Evolutionary conservation across 176 grass and related monocot species (phyloP).

Genomic region (Oryza nivara): DNA sequence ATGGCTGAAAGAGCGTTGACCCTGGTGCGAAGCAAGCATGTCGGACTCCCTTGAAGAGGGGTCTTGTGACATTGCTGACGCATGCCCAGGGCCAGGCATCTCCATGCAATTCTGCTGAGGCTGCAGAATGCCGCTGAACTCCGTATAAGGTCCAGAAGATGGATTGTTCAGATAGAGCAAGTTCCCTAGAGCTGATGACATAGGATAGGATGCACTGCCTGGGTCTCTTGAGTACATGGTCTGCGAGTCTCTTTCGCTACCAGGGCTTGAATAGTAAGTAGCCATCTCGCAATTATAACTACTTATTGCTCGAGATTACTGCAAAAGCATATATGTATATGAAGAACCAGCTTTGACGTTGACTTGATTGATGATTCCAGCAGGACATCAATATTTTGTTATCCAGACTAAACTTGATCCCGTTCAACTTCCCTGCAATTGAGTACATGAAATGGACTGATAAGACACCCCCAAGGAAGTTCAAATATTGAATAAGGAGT

Average conservation of each 20-base stretch:
- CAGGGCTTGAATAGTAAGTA: conserved; percentile 76
- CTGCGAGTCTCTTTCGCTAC: conserved; percentile 70
- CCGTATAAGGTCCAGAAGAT: conserved; percentile 57
- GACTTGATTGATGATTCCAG: conserved; percentile 30
- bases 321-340: conserved; percentile 16
- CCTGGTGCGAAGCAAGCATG: conserved; percentile 62
- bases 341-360: background rate
- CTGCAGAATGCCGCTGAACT: conserved; percentile 64
- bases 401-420: conserved; percentile 15
- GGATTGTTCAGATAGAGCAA: conserved; percentile 75
- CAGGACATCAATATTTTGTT: background rate
- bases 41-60: conserved; percentile 59
- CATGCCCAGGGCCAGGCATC: conserved; percentile 48
- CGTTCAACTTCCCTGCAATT: conserved; percentile 33
- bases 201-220: conserved; percentile 56
- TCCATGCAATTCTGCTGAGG: conserved; percentile 58
- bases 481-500: background rate
- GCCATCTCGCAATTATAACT: conserved; percentile 51
- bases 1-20: conserved; percentile 39
- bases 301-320: conserved; percentile 18
- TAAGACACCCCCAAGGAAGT: conserved; percentile 11
- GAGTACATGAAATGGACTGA: conserved; percentile 10
- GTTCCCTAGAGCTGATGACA: conserved; percentile 67
- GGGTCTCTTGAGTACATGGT: conserved; percentile 59
- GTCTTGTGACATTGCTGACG: conserved; percentile 51